Evolutionary conservation across 1,284 basidiomycete species (phyloP), one percentile per base, ranked within the genome.

Genomic region (Cystobasidiaceae sp.): DNA sequence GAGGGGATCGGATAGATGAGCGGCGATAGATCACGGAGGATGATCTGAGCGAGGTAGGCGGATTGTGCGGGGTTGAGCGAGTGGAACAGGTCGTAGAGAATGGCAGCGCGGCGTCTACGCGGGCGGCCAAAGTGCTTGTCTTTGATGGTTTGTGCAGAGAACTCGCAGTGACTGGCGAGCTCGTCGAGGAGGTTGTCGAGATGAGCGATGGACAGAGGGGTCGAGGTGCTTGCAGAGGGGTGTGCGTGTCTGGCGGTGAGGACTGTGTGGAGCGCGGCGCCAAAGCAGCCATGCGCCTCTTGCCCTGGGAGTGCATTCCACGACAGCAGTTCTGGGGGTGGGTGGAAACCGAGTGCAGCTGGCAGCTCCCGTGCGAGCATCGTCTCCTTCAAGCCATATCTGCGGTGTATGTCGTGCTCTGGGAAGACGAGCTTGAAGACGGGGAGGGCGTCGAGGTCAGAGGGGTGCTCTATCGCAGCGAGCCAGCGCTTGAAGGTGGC

Each of bases 361-460:
- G 80, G 79, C 0, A 93, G 78, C 30, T 80, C 76, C 6, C 75
- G 74, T 0, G 82, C 82, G n/a, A 93, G 79, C n/a, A 75, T 79
- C 4, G 79, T 78, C 77, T 93, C 90, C 72, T 87, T 84, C 71
- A 92, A 78, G 19, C 84, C 83, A 70, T 89, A 93, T 72, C 84
- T 84, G 30, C 90, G 79, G 30, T 81, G 76, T 0, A 78, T 71
- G 63, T 91, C 89, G 64, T 89, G 84, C 61, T 91, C 85, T 0
- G 90, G 90, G 73, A 91, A 91, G n/a, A 93, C 77, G 2, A 91
- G 75, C 1, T 84, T 82, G 71, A 92, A 85, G 32, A 89, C 66
- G 23, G 76, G 70, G 45, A 76, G 75, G 7, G 77, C 76, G 11
- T 62, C 46, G 25, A 23, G 27, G 19, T 41, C 49, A 0, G 73